Percentiles rank a stretch among this genome's conserved stretches.
Evolutionary conservation across 192 early-diverging fungal species (phyloP).

Genomic region (Powellomyces hirtus): DNA sequence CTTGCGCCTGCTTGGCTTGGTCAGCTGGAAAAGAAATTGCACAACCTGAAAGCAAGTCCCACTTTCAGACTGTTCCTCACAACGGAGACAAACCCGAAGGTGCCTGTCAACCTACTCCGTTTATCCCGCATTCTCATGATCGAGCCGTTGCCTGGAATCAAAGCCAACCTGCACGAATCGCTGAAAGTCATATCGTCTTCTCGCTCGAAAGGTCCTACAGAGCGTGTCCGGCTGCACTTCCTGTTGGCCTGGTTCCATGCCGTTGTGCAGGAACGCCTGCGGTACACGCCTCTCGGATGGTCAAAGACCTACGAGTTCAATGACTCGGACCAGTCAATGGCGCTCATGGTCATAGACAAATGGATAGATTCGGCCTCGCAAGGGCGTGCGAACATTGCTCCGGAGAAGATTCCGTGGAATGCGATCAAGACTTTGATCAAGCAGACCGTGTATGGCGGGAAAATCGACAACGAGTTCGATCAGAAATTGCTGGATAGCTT

Average conservation of each 20-base stretch:
- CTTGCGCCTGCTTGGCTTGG: slow-evolving; percentile 89
- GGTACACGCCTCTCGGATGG: slow-evolving; percentile 98
- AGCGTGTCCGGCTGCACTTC: slow-evolving; percentile 89
- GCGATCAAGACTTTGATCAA: slow-evolving; percentile 83
- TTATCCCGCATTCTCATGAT: slow-evolving; percentile 90
- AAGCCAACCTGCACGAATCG: slow-evolving; percentile 85
- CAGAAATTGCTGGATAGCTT: slow-evolving; percentile 83
- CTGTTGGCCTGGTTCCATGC: slow-evolving; percentile 96
- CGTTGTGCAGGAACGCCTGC: slow-evolving; percentile 89
- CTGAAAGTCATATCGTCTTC: slow-evolving; percentile 64
- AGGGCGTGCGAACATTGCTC: slow-evolving; percentile 86
- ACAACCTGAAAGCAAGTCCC: slow-evolving; percentile 74
- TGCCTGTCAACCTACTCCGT: slow-evolving; percentile 89
- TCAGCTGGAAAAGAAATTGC: slow-evolving; percentile 93
- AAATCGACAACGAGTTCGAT: slow-evolving; percentile 92
- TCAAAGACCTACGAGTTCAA: slow-evolving; percentile 97
- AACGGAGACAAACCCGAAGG: slow-evolving; percentile 95
- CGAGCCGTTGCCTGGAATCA: slow-evolving; percentile 94
- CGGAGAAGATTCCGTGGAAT: slow-evolving; percentile 94
- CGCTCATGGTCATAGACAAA: slow-evolving; percentile 78
- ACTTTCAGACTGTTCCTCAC: slow-evolving; percentile 96
- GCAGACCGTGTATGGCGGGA: slow-evolving; percentile 93
- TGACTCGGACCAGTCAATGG: slow-evolving; percentile 95
- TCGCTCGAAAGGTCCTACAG: slow-evolving; percentile 70
- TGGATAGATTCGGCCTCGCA: slow-evolving; percentile 84